Base-by-base conservation (phyloP, 805 yeast species). In the Candida maris region DNA sequence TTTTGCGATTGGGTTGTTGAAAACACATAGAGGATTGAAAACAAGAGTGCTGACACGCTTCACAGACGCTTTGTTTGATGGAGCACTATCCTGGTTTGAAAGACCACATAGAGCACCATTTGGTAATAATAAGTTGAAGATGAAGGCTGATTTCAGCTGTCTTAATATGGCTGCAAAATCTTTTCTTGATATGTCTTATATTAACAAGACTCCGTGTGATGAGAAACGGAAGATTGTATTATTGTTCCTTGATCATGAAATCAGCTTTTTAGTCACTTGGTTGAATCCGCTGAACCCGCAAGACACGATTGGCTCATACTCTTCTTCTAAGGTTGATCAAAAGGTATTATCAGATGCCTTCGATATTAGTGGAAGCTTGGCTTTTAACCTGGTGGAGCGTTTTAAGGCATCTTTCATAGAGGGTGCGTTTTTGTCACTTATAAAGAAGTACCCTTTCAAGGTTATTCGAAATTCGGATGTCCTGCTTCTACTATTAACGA, bases 41-140 rank as follows among this genome's bases (percentile, higher is more conserved):
- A 68, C 81, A 1, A 65, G 71, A 44, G 68, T 70, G 39, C 64
- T 67, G 16, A 41, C 59, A 3, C 49, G 58, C 2, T 60, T 88
- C 46, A 72, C 75, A 1, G 63, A 63, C 24, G 59, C 73, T 3
- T 71, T 88, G 12, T 56, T 84, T 17, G 77, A 75, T 38, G 87
- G 86, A 13, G 73, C 82, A 0, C 67, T 93, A 28, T 70, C 82
- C 1, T 89, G 97, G 96, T 93, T 87, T 55, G 68, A 68, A 17
- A 70, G 65, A 30, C 68, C 75, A 15, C 67, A 77, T 2, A 65
- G 71, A 3, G 82, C 81, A 65, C 96, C 97, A 12, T 88, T 72
- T 63, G 97, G 98, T 3, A 81, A 87, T 8, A 87, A 91, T 54
- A 69, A 75, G 29, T 60, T 85, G 44, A 79, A 79, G 54, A 77